phyloP scores from a whole-genome alignment of 1,139 yeast species.

The Sporopachydermia cereana region DNA sequence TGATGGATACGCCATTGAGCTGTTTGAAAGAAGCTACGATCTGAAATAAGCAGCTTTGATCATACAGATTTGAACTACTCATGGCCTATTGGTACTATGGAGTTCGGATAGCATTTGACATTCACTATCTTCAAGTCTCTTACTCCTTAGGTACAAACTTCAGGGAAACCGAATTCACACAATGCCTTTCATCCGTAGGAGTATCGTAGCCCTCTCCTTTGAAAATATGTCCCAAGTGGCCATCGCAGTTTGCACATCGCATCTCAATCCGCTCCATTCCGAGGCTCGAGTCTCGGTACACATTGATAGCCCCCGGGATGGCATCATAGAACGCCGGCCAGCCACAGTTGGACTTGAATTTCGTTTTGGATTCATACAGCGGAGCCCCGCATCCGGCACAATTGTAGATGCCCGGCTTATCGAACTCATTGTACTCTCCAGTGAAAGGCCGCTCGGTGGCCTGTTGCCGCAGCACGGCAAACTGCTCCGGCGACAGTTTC shows the following conservation, averaged over 20 bases:
- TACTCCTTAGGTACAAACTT: conserved; percentile 36
- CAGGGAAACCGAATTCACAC: conserved; percentile 80
- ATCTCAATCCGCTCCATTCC: conserved; percentile 87
- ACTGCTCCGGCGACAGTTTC: conserved; percentile 62
- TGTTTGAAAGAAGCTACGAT: conserved; percentile 32
- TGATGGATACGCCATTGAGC: conserved; percentile 82
- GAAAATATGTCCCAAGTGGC: conserved; percentile 91
- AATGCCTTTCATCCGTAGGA: conserved; percentile 90
- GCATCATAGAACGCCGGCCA: conserved; percentile 97
- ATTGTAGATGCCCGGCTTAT: conserved; percentile 46
- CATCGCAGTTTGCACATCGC: conserved; percentile 81
- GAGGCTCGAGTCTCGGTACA: conserved; percentile 44
- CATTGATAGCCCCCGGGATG: conserved; percentile 62
- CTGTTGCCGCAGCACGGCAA: conserved; percentile 61
- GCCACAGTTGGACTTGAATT: conserved; percentile 87
- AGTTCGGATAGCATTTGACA: too few relatives aligned
- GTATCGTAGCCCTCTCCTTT: conserved; percentile 86
- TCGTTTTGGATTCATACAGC: conserved; percentile 64
- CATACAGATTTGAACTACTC: too few relatives aligned
- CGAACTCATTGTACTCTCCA: conserved; percentile 50
- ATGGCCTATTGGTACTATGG: too few relatives aligned
- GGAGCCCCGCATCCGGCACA: conserved; percentile 86
- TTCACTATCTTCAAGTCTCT: too few relatives aligned
- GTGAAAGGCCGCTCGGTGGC: conserved; percentile 80
- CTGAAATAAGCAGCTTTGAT: not conserved